A percentile compares a stretch with the other conserved stretches of the same genome.
phyloP scores from a whole-genome alignment of 2,329 filamentous ascomycete species.

The Ceratocystis albifundus region DNA sequence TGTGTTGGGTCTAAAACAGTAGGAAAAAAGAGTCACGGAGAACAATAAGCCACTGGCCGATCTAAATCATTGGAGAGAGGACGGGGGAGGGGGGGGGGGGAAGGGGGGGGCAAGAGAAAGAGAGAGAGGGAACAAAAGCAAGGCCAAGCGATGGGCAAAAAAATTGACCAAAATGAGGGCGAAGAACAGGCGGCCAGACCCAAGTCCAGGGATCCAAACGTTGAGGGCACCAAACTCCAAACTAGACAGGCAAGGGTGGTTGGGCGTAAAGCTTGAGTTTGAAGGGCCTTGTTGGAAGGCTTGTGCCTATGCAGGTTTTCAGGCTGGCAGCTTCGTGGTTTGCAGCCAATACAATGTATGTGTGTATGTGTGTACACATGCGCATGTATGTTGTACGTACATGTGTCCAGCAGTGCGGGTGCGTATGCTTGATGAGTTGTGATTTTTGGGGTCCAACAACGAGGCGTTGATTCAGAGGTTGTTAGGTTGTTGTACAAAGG shows the following conservation, averaged over 20 bases:
- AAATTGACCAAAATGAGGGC: slow-evolving; percentile 6
- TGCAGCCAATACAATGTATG: background rate
- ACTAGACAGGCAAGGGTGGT: background rate
- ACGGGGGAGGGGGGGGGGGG: background rate
- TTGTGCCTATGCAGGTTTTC: background rate
- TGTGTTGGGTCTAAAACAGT: slow-evolving; percentile 22
- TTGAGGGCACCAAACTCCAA: background rate
- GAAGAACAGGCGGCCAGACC: background rate
- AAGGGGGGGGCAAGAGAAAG: background rate
- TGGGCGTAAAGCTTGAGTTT: slow-evolving; percentile 7
- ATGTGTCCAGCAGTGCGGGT: slow-evolving; percentile 2
- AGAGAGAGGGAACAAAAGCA: slow-evolving; percentile 4
- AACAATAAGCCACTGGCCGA: slow-evolving; percentile 23
- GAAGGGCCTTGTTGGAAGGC: background rate
- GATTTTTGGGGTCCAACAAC: background rate
- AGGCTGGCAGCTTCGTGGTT: background rate
- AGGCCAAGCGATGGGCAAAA: slow-evolving; percentile 10
- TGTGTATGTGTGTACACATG: slow-evolving; percentile 8
- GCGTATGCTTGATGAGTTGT: slow-evolving; percentile 9
- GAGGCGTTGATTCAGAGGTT: background rate
- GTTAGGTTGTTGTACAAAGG: background rate
- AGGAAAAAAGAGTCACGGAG: slow-evolving; percentile 19
- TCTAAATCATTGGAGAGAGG: slow-evolving; percentile 18
- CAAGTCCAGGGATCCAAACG: slow-evolving; percentile 9
- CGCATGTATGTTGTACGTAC: background rate